phyloP scores from a whole-genome alignment of 352 stramenopile species.

The Phytophthora fragariaefolia region DNA sequence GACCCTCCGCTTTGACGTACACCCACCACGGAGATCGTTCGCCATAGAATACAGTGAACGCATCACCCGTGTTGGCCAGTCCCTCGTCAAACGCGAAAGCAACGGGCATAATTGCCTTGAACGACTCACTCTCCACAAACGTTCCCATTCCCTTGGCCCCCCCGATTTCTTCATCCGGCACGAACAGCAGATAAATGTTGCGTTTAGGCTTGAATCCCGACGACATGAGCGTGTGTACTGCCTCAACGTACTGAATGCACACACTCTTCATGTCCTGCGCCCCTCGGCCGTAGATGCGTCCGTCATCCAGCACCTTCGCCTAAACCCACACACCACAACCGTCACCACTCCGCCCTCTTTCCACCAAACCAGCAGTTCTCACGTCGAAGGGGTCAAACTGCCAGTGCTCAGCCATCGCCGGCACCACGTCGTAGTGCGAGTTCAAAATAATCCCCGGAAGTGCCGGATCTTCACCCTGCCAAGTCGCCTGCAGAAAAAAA shows the following conservation, averaged over 20 bases:
- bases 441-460: slow-evolving; percentile 95
- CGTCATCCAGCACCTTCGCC: slow-evolving; percentile 87
- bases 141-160: slow-evolving; percentile 91
- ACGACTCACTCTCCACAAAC: slow-evolving; percentile 89
- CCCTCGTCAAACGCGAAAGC: slow-evolving; percentile 96
- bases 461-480: slow-evolving; percentile 85
- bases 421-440: slow-evolving; percentile 97
- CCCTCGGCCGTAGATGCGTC: slow-evolving; percentile 93
- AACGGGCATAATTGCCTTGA: slow-evolving; percentile 81
- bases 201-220: slow-evolving; percentile 80
- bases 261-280: slow-evolving; percentile 98
- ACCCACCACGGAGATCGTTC: slow-evolving; percentile 95
- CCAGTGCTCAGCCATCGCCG: slow-evolving; percentile 90
- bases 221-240: slow-evolving; percentile 75
- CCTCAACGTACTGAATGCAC: slow-evolving; percentile 95
- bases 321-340: slow-evolving; percentile 22
- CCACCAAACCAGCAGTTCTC: slow-evolving; percentile 14
- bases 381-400: slow-evolving; percentile 92
- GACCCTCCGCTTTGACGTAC: slow-evolving; percentile 77
- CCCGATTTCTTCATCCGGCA: slow-evolving; percentile 95
- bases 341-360: neutral
- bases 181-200: slow-evolving; percentile 93
- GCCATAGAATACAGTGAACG: slow-evolving; percentile 97
- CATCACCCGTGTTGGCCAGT: slow-evolving; percentile 88
- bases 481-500: slow-evolving; percentile 55